A percentile compares a stretch with the other conserved stretches of the same genome.
Evolutionary conservation across 331 rosid species (phyloP).

Genomic region (Quercus tomentella): DNA sequence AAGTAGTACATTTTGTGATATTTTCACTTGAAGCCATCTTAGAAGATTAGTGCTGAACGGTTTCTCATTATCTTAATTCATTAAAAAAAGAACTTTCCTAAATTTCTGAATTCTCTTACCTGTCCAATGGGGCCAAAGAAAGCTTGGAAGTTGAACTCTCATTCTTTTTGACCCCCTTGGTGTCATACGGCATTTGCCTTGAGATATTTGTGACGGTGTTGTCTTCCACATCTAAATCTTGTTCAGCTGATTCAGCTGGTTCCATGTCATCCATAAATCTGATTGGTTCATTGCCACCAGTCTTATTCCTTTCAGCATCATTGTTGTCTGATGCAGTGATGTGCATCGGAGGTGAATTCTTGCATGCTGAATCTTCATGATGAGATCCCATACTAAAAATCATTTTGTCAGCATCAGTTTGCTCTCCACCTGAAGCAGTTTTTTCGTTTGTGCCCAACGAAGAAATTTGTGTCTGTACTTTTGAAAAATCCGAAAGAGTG

Average conservation of each 20-base stretch:
- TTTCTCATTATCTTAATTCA: conserved; percentile 9
- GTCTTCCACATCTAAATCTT: conserved; percentile 29
- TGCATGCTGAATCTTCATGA: conserved; percentile 27
- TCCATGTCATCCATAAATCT: conserved; percentile 25
- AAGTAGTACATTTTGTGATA: not conserved
- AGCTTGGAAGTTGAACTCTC: conserved; percentile 27
- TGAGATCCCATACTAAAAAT: conserved; percentile 19
- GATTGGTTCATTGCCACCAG: conserved; percentile 23
- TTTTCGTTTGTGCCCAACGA: conserved; percentile 20
- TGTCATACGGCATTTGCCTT: conserved; percentile 27
- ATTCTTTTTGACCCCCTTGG: conserved; percentile 25
- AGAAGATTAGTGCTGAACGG: conserved; percentile 6
- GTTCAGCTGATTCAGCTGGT: conserved; percentile 30
- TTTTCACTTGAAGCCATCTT: not conserved
- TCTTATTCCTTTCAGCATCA: conserved; percentile 31
- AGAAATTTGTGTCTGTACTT: conserved; percentile 23
- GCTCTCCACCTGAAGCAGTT: conserved; percentile 28
- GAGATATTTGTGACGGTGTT: conserved; percentile 18
- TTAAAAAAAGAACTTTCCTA: not conserved
- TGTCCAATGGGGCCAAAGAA: conserved; percentile 32
- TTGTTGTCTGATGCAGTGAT: conserved; percentile 23
- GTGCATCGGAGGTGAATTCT: conserved; percentile 31
- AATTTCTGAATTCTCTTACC: conserved; percentile 40
- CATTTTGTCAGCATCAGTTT: conserved; percentile 26
- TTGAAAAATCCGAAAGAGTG: conserved; percentile 30